A percentile compares a stretch with the other conserved stretches of the same genome.
Evolutionary conservation across 2,329 filamentous ascomycete genomes (phyloP).

Genomic region (Ascochyta lentis): DNA sequence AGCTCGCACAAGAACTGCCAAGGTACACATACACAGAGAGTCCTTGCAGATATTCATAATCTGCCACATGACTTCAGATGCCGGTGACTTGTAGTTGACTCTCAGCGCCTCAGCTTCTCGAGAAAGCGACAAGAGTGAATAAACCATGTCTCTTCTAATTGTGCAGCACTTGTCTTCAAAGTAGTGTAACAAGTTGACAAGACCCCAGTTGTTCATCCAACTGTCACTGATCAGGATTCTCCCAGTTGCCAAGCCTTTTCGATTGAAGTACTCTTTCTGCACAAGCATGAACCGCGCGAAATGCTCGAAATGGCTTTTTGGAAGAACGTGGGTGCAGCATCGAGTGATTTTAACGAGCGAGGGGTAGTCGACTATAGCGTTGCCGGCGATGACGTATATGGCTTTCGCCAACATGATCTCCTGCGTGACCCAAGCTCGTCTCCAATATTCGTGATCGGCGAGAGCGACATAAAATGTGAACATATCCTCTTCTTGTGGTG

Average conservation of each 20-base stretch:
- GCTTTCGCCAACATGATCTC: conserved; percentile 5
- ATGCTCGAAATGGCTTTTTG: not conserved
- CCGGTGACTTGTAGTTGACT: not conserved
- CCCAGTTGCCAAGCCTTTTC: not conserved
- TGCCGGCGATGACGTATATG: not conserved
- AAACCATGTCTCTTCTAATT: not conserved
- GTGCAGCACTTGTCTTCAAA: conserved; percentile 1
- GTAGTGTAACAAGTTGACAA: not conserved
- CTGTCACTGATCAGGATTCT: not conserved
- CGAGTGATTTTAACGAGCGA: not conserved
- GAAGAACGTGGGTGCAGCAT: not conserved
- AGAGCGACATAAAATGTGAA: not conserved
- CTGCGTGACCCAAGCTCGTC: not conserved
- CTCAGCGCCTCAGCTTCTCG: not conserved
- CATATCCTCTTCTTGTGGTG: not conserved
- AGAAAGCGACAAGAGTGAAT: not conserved
- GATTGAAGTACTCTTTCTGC: not conserved
- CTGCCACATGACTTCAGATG: not conserved
- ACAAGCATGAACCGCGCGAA: not conserved
- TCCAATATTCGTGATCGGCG: not conserved
- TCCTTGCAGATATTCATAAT: not conserved
- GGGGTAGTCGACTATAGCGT: not conserved
- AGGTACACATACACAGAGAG: not conserved
- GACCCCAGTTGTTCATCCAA: not conserved
- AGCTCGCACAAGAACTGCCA: not conserved